Percentiles rank a stretch among this genome's conserved stretches.
phyloP scores from a whole-genome alignment of 2,329 filamentous ascomycete species.

The Microsporum canis region DNA sequence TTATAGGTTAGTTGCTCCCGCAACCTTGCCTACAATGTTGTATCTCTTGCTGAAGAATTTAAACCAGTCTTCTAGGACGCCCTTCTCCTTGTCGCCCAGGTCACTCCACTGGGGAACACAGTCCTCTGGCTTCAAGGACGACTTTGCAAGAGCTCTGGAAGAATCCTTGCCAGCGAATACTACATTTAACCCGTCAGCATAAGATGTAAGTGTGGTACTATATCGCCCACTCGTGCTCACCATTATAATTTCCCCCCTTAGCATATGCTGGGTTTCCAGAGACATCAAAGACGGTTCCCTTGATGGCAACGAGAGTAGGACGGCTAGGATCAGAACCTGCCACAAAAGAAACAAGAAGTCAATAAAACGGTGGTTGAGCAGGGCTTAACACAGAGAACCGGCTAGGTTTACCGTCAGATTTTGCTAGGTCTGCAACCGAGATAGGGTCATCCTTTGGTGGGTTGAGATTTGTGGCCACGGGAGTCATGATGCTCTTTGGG shows the following conservation, averaged over 20 bases:
- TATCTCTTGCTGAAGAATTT: slow-evolving; percentile 97
- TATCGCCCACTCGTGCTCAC: slow-evolving; percentile 40
- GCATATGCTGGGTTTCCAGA: slow-evolving; percentile 79
- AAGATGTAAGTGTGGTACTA: not conserved
- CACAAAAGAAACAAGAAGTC: not conserved
- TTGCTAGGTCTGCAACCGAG: slow-evolving; percentile 63
- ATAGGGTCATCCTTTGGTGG: slow-evolving; percentile 85
- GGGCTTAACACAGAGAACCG: not conserved
- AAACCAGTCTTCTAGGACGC: slow-evolving; percentile 78
- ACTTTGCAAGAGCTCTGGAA: slow-evolving; percentile 78
- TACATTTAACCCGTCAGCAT: slow-evolving; percentile 29
- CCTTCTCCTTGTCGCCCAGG: slow-evolving; percentile 73
- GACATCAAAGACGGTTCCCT: slow-evolving; percentile 93
- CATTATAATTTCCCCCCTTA: slow-evolving; percentile 70
- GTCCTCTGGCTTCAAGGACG: slow-evolving; percentile 76
- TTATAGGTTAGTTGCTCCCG: slow-evolving; percentile 29
- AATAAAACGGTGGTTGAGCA: not conserved
- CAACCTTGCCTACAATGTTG: slow-evolving; percentile 53
- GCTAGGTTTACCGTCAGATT: slow-evolving; percentile 61
- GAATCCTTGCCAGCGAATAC: slow-evolving; percentile 95
- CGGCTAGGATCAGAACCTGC: slow-evolving; percentile 14
- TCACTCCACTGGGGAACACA: slow-evolving; percentile 73
- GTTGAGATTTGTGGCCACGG: slow-evolving; percentile 40
- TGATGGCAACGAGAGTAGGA: slow-evolving; percentile 51
- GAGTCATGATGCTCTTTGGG: slow-evolving; percentile 14